Evolutionary conservation across 805 yeast species (phyloP), one percentile per base, ranked within the genome.

Genomic region (Saturnispora halmiae): DNA sequence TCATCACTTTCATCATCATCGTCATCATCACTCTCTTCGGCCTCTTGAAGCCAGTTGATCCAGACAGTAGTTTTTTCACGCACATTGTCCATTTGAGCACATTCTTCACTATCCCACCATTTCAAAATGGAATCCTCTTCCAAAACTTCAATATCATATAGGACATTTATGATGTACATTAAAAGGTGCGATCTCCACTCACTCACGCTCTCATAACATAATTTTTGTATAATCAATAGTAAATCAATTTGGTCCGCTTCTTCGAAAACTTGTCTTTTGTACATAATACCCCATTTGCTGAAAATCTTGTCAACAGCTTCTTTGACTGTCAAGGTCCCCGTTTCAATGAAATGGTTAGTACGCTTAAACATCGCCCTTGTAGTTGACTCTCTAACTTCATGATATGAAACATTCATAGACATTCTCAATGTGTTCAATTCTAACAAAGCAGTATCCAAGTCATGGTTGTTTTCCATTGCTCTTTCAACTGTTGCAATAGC

Each of bases 341-440:
- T 83, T 31, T 77, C 70, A 29, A 87, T 74, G 52, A 82, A 80
- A 50, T 85, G 85, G 38, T 75, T 69, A 10, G 84, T 75, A 53
- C 92, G 72, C 32, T 67, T 66, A 33, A 86, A 52, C 53, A 92
- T 66, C 0, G 96, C 92, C 29, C 69, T 68, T 27, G 77, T 66
- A 0, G 95, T 85, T 4, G 95, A 94, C 24, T 66, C 61, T 56
- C 96, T 75, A 11, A 92, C 96, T 55, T 88, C 95, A 53, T 85
- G 94, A 60, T 92, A 90, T 0, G 92, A 74, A 14, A 87, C 98
- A 58, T 92, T 86, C 92, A 88, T 82, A 53, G 96, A 85, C 98
- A 92, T 90, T 64, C 97, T 74, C 55, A 92, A 70, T 0, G 98
- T 92, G 58, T 90, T 90, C 53, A 92, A 72, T 64, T 92, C 98